Conservation (phyloP, 495 filamentous ascomycete species). For the Hypoxylon lienhwacheense region DNA sequence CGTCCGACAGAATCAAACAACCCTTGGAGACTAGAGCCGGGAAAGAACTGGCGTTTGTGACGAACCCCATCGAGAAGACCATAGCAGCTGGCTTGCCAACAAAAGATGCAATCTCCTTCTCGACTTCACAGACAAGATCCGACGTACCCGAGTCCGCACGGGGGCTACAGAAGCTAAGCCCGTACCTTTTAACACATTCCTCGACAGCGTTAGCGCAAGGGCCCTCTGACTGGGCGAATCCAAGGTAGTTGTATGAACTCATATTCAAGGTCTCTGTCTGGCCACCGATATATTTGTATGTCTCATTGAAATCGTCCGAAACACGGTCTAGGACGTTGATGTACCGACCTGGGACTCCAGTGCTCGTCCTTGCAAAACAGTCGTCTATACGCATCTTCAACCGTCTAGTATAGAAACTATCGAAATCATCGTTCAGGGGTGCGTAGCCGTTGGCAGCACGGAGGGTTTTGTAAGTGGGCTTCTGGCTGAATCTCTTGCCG, state of each 20-base stretch:
- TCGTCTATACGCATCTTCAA: slow-evolving; percentile 94
- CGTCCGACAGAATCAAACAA: slow-evolving; percentile 90
- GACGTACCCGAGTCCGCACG: slow-evolving; percentile 83
- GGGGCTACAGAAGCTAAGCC: slow-evolving; percentile 76
- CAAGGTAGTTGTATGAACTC: slow-evolving; percentile 99
- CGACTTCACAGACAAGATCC: slow-evolving; percentile 84
- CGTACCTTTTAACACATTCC: slow-evolving; percentile 78
- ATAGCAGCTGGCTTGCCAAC: slow-evolving; percentile 92
- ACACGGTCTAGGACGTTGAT: slow-evolving; percentile 88
- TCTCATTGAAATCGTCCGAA: slow-evolving; percentile 84
- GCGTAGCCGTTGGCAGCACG: slow-evolving; percentile 86
- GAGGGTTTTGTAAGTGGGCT: slow-evolving; percentile 78
- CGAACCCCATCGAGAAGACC: slow-evolving; percentile 99
- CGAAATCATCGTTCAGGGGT: slow-evolving; percentile 96
- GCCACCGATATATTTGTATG: slow-evolving; percentile 84
- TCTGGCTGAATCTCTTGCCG: slow-evolving; percentile 86
- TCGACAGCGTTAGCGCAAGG: slow-evolving; percentile 95
- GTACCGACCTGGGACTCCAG: slow-evolving; percentile 89
- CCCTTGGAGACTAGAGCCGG: slow-evolving; percentile 89
- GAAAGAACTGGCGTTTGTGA: slow-evolving; percentile 89
- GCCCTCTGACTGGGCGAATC: slow-evolving; percentile 96
- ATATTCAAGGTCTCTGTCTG: slow-evolving; percentile 95
- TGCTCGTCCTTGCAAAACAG: slow-evolving; percentile 89
- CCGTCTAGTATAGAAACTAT: slow-evolving; percentile 95
- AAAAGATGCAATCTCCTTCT: slow-evolving; percentile 84